Conservation (phyloP, 2,329 filamentous ascomycete genomes). For the Zymoseptoria crescenta region DNA sequence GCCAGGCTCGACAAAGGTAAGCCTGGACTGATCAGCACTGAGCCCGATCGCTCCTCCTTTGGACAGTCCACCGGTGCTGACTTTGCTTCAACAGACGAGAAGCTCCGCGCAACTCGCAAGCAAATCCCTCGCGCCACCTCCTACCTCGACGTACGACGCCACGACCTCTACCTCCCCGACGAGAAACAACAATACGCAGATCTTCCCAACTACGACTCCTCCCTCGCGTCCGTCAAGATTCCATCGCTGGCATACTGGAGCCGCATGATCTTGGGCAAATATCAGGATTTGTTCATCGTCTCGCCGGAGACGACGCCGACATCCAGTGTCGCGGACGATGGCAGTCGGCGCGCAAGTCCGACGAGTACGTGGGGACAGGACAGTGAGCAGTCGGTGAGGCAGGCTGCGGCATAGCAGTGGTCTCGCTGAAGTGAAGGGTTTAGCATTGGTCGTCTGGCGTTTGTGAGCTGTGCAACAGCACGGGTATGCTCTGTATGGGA, state of each 20-base stretch:
- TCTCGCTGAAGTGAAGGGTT: not conserved
- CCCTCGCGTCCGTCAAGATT: constrained; percentile 41
- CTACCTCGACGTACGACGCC: constrained; percentile 39
- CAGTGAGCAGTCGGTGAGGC: constrained; percentile 8
- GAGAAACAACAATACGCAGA: constrained; percentile 31
- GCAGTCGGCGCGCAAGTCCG: constrained; percentile 25
- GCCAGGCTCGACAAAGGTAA: constrained; percentile 30
- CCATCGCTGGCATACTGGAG: constrained; percentile 40
- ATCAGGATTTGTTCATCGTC: constrained; percentile 44
- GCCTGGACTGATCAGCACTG: constrained; percentile 1
- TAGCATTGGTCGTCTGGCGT: constrained; percentile 2
- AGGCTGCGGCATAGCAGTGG: constrained; percentile 1
- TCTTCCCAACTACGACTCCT: constrained; percentile 39
- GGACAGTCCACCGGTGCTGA: not conserved
- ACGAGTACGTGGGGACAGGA: constrained; percentile 23
- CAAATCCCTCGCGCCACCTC: constrained; percentile 40
- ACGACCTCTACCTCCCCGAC: constrained; percentile 37
- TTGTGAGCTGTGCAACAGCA: not conserved
- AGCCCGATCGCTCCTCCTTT: not conserved
- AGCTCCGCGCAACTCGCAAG: constrained; percentile 41
- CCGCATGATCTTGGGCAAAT: constrained; percentile 39
- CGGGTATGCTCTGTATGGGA: not conserved
- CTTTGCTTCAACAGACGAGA: constrained; percentile 29
- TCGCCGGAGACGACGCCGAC: constrained; percentile 35
- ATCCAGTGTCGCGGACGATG: constrained; percentile 23